A percentile compares a stretch with the other conserved stretches of the same genome.
Conservation (phyloP, 768 basidiomycete species). For the Lactarius tabidus region DNA sequence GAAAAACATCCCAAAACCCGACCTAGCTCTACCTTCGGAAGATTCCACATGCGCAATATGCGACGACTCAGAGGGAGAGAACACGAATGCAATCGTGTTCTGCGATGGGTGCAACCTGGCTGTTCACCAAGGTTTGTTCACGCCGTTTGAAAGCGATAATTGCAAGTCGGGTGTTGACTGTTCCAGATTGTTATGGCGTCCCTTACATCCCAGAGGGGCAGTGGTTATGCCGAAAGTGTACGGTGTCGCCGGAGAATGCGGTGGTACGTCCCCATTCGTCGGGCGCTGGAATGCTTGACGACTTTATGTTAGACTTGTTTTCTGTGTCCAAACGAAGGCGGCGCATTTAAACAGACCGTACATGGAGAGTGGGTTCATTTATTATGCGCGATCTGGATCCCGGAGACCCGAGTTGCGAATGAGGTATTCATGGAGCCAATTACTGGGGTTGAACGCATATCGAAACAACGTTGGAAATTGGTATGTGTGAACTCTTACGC, state of each 20-base stretch:
- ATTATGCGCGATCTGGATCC: slow-evolving; percentile 96
- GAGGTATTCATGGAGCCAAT: slow-evolving; percentile 99
- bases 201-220: slow-evolving; percentile 99
- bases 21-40: slow-evolving; percentile 84
- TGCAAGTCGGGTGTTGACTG: not conserved
- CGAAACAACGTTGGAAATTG: slow-evolving; percentile 91
- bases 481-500: slow-evolving; percentile 44
- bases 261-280: slow-evolving; percentile 55
- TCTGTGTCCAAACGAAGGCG: slow-evolving; percentile 95
- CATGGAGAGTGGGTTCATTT: slow-evolving; percentile 94
- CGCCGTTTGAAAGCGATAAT: not conserved
- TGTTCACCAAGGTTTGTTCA: slow-evolving; percentile 87
- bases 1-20: slow-evolving; percentile 88
- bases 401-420: slow-evolving; percentile 89
- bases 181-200: slow-evolving; percentile 92
- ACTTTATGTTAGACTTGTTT: slow-evolving; percentile 67
- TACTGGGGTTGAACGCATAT: slow-evolving; percentile 80
- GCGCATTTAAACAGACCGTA: slow-evolving; percentile 96
- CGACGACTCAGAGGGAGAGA: slow-evolving; percentile 98
- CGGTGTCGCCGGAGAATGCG: slow-evolving; percentile 93
- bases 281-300: not conserved
- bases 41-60: slow-evolving; percentile 97
- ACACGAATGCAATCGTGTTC: slow-evolving; percentile 98
- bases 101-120: slow-evolving; percentile 99
- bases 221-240: slow-evolving; percentile 98